Base-by-base conservation (phyloP, 2,329 filamentous ascomycete genomes). In the Monilinia fructicola region DNA sequence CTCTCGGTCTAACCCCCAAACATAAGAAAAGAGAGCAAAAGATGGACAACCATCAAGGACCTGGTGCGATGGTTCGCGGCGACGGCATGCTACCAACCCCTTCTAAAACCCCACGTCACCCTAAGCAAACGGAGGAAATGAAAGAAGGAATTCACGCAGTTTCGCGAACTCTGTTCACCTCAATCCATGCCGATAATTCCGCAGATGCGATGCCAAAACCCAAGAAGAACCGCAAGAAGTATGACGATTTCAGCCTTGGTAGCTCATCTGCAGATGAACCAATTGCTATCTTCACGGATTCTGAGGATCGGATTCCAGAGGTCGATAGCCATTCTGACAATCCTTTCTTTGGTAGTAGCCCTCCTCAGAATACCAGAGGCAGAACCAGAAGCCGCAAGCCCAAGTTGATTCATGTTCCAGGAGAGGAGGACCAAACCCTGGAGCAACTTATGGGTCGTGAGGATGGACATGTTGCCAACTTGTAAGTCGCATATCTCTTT, bases 201-300 rank as follows among this genome's bases (percentile, higher is more conserved):
- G 81, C 85, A 56, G 84, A 89, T 61, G 79, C 81, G 48, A 82
- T 88, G 79, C 82, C 84, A 23, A 83, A 83, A 42, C 85, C 87
- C 11, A 88, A 87, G 78, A 80, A 80, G 71, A 82, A 83, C 71
- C 78, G 77, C 56, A 86, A 85, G 78, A 86, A 85, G 76, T 84
- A 86, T 75, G 81, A 79, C 6, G 82, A 83, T 61, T 78, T 83
- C 54, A 79, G 82, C 14, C 73, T 88, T 70, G 83, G 85, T 69
- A 88, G 85, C 77, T 88, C 58, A 38, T 89, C 74, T 79, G 78
- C 31, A 53, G 80, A 83, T 53, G 66, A 68, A 18, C 77, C 81
- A n/a, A 90, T 93, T 71, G 77, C 85, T 70, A 91, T 94, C 73
- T 94, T 87, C 75, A 93, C 89, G 52, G 91, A 95, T 76, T 87